Evolutionary conservation across 2,329 filamentous ascomycete genomes (phyloP).

Genomic region (Zymoseptoria passerinii): DNA sequence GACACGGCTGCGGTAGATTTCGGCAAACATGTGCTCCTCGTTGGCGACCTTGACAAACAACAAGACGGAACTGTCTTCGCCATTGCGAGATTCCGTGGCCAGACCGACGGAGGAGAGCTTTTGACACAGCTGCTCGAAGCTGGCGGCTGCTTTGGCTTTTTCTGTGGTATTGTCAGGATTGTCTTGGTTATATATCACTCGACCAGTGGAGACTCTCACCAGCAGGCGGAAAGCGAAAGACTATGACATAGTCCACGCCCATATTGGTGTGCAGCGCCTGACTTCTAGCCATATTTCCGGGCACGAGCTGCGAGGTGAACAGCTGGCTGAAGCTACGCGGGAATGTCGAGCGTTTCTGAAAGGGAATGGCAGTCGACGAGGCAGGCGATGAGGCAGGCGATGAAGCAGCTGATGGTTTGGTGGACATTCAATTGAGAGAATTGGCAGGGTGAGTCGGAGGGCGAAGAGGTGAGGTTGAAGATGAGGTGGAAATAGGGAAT

Average conservation of each 20-base stretch:
- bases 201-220: conserved; percentile 41
- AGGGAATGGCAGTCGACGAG: conserved; percentile 3
- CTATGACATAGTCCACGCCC: conserved; percentile 81
- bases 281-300: conserved; percentile 28
- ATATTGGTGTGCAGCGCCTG: conserved; percentile 44
- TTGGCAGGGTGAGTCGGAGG: not conserved
- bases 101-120: conserved; percentile 72
- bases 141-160: conserved; percentile 58
- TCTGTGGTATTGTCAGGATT: conserved; percentile 39
- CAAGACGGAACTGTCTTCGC: conserved; percentile 65
- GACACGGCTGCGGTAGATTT: conserved; percentile 72
- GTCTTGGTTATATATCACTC: not conserved
- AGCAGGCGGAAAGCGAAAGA: conserved; percentile 62
- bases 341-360: conserved; percentile 17
- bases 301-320: conserved; percentile 24
- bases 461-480: not conserved
- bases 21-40: conserved; percentile 62
- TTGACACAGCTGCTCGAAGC: conserved; percentile 70
- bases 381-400: not conserved
- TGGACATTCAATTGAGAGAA: conserved; percentile 2
- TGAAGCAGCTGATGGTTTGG: not conserved
- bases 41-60: conserved; percentile 77
- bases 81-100: conserved; percentile 76
- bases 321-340: conserved; percentile 24
- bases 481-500: not conserved